Percentiles rank a stretch among this genome's conserved stretches.
These are phyloP conservation scores for Platanthera zijinensis DNA, from an alignment of 106 monocot species.

Conservation along the genomic window DNA sequence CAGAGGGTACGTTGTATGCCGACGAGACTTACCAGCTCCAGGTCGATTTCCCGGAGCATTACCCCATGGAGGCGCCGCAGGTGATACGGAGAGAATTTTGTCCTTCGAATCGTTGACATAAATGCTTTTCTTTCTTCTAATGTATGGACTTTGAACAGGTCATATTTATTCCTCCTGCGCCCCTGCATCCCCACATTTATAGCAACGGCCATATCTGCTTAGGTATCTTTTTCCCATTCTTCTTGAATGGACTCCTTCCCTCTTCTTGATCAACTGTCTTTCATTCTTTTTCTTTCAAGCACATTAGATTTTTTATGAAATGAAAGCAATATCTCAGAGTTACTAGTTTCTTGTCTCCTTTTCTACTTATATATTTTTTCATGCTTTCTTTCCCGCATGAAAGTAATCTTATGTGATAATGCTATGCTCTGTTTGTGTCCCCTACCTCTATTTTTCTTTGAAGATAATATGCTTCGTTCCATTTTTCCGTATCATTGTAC, in stretches of 20 bases:
- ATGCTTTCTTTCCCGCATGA: too few species aligned
- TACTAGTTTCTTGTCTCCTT: too few species aligned
- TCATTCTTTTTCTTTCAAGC: too few species aligned
- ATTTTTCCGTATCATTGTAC: too few species aligned
- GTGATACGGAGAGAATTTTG: background rate
- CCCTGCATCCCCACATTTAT: slow-evolving; percentile 36
- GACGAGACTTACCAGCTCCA: slow-evolving; percentile 22
- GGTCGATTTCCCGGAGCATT: slow-evolving; percentile 28
- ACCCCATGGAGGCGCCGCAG: slow-evolving; percentile 11
- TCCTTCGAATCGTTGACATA: background rate
- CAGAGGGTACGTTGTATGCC: slow-evolving; percentile 16
- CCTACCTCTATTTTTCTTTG: too few species aligned
- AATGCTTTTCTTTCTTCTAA: background rate
- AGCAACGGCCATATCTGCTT: slow-evolving; percentile 44
- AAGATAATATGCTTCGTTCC: too few species aligned
- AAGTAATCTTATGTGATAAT: too few species aligned
- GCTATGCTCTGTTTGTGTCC: too few species aligned
- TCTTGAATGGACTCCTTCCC: background rate
- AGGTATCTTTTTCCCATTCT: slow-evolving; percentile 16
- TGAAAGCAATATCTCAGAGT: too few species aligned
- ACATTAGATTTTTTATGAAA: too few species aligned
- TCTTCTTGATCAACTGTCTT: too few species aligned
- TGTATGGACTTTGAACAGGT: slow-evolving; percentile 13
- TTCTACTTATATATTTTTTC: too few species aligned
- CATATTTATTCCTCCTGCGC: slow-evolving; percentile 28